Evolutionary conservation across 768 basidiomycete genomes (phyloP), one percentile per base, ranked within the genome.

Genomic region (Exsudoporus frostii): DNA sequence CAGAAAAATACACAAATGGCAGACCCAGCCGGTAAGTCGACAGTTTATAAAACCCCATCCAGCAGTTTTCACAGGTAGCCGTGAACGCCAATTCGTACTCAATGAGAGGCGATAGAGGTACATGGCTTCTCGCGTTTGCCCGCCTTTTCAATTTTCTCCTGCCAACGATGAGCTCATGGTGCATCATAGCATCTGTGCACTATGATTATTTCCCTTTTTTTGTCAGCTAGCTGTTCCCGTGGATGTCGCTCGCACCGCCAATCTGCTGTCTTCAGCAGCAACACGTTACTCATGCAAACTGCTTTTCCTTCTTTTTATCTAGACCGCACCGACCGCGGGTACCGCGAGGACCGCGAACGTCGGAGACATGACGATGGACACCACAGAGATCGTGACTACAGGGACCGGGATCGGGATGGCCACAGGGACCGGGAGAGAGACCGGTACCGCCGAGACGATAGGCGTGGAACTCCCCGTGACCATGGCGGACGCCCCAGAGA

Each of bases 111-210:
- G 65, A 65, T 49, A 53, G 67, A 72, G 59, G 67, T 65, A 65
- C 66, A 65, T 67, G 68, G 54, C 63, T 54, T 48, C 65, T 62
- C 60, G 64, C 62, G 68, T 68, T 74, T 54, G 55, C 59, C 58
- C 49, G 57, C 54, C 54, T 53, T 53, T 59, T 36, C 40, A 27
- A 38, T 63, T 61, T 79, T 80, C 79, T 66, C 58, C 65, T 67
- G 63, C 65, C 72, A 72, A 77, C 72, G 72, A 76, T 74, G 78
- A 77, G 78, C 80, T 83, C 81, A 83, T 82, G 82, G 80, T 83
- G 82, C 81, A 79, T 66, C 63, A 37, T 60, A 67, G 63, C 68
- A 63, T 64, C 63, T 60, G 53, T 64, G 69, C 72, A 68, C 82
- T 78, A 73, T 82, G 69, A 72, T 73, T 49, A 64, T 71, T 77